A percentile compares a stretch with the other conserved stretches of the same genome.
Conservation (phyloP, 2,329 filamentous ascomycete species). For the Epichloe scottii region DNA sequence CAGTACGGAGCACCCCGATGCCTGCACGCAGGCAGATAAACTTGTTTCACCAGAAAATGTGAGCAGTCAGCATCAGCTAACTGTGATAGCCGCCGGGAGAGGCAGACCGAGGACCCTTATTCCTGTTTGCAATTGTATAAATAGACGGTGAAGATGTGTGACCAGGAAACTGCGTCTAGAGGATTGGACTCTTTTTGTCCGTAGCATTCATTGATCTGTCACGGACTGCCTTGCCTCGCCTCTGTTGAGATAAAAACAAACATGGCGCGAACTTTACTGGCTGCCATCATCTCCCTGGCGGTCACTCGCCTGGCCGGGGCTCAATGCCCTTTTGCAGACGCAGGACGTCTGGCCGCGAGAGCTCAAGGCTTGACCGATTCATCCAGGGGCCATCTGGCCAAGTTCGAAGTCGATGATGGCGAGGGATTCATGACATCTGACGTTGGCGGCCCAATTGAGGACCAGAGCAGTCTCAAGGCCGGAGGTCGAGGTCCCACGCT, state of each 20-base stretch:
- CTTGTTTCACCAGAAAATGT: too few species aligned
- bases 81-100: too few species aligned
- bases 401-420: conserved; percentile 38
- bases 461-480: conserved; percentile 54
- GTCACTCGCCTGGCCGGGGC: conserved; percentile 15
- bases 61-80: too few species aligned
- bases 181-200: not conserved
- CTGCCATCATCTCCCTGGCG: conserved; percentile 13
- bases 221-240: too few species aligned
- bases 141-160: not conserved
- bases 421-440: conserved; percentile 50
- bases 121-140: not conserved
- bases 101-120: not conserved
- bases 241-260: not conserved
- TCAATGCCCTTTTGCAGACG: conserved; percentile 23
- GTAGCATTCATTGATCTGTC: not conserved
- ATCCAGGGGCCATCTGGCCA: conserved; percentile 19
- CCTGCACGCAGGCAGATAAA: too few species aligned
- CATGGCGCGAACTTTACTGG: conserved; percentile 15
- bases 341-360: conserved; percentile 13
- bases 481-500: conserved; percentile 55
- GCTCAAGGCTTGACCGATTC: conserved; percentile 8
- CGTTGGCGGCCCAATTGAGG: conserved; percentile 53
- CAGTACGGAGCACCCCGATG: not conserved
- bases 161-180: not conserved